These are phyloP conservation scores for Amborella trichopoda DNA, from an alignment of 164 flowering plant genomes.

Conservation along the genomic window DNA sequence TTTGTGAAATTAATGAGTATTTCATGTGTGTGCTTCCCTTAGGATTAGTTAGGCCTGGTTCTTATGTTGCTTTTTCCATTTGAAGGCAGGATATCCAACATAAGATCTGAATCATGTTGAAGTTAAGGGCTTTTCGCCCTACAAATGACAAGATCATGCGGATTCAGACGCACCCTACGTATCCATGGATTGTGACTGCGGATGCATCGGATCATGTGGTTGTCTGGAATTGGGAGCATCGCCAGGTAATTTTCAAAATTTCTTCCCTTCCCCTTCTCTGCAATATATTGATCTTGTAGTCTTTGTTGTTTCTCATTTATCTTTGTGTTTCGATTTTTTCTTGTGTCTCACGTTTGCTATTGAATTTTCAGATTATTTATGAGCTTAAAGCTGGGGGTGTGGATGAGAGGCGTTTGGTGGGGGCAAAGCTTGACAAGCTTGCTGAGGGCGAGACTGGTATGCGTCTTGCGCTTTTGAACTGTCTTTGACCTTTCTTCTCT, in stretches of 20 bases:
- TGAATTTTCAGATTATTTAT: constrained; percentile 54
- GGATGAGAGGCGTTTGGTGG: constrained; percentile 91
- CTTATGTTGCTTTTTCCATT: too few species aligned
- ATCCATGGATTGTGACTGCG: constrained; percentile 97
- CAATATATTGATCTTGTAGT: too few species aligned
- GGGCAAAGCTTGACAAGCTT: constrained; percentile 95
- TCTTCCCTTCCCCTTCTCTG: neutral
- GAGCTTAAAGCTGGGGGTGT: constrained; percentile 97
- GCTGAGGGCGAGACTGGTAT: constrained; percentile 95
- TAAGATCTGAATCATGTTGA: too few species aligned
- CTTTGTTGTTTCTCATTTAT: neutral
- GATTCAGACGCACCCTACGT: constrained; percentile 92
- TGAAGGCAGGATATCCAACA: too few species aligned
- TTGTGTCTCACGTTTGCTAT: neutral
- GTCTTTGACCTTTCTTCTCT: neutral
- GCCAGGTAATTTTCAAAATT: constrained; percentile 39
- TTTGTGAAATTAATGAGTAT: too few species aligned
- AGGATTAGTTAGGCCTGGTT: too few species aligned
- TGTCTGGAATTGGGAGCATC: constrained; percentile 99
- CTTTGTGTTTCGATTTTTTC: neutral
- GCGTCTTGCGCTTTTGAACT: neutral
- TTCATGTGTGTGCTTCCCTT: too few species aligned
- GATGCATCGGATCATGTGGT: constrained; percentile 94
- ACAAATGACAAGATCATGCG: constrained; percentile 74
- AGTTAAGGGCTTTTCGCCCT: constrained; percentile 74